Conservation (phyloP, 164 flowering plant genomes). For the Umbilicus rupestris region DNA sequence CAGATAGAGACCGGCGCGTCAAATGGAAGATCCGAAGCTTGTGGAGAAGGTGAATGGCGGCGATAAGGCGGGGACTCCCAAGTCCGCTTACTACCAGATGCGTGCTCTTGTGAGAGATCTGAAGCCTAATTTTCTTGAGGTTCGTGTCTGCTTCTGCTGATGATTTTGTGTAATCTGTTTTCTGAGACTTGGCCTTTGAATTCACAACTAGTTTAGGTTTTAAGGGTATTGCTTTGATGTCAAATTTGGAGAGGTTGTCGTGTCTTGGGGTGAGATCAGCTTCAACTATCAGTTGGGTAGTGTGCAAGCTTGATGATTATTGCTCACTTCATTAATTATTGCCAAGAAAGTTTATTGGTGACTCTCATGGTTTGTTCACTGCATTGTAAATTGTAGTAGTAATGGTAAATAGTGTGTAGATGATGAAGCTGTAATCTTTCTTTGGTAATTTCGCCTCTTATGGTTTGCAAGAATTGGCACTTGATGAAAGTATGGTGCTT, state of each 20-base stretch:
- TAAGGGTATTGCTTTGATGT: neutral
- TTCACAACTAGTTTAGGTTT: neutral
- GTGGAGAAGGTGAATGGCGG: neutral
- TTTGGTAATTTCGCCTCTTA: neutral
- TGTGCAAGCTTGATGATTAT: neutral
- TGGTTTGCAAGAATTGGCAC: too few species aligned
- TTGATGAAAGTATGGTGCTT: too few species aligned
- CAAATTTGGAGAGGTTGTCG: neutral
- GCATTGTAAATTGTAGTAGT: neutral
- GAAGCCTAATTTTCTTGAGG: slow-evolving; percentile 40
- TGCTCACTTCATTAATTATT: neutral
- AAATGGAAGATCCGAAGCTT: slow-evolving; percentile 2
- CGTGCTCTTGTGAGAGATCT: slow-evolving; percentile 40
- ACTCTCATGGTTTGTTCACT: neutral
- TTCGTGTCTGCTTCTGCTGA: neutral
- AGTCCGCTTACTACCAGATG: slow-evolving; percentile 31
- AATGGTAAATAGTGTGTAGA: neutral
- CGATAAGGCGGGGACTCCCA: neutral
- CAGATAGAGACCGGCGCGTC: neutral
- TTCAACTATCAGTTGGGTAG: neutral
- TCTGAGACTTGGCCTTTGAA: neutral
- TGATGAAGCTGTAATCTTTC: neutral
- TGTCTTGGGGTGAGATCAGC: neutral
- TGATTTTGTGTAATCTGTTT: neutral
- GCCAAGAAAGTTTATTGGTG: neutral